Conservation (phyloP, 2,329 filamentous ascomycete species). For the Neospermospora avenae region DNA sequence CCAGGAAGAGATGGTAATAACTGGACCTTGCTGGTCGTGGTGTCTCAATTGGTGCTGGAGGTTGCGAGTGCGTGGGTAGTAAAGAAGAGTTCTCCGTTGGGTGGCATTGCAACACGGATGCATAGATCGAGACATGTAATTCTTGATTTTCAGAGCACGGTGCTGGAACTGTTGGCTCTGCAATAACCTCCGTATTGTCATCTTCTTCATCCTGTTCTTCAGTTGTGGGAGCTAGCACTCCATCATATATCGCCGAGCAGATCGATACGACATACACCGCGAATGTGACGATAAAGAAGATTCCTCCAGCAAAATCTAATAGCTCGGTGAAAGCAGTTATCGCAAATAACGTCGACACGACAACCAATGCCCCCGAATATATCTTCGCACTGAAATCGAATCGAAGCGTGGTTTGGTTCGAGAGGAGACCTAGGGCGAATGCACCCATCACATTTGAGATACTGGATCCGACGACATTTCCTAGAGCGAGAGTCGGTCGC, state of each 20-base stretch:
- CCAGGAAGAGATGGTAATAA: slow-evolving; percentile 40
- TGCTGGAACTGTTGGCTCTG: neutral
- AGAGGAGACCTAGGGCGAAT: slow-evolving; percentile 49
- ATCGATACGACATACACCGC: slow-evolving; percentile 43
- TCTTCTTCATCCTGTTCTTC: slow-evolving; percentile 30
- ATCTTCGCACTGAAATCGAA: slow-evolving; percentile 48
- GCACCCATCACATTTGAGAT: slow-evolving; percentile 54
- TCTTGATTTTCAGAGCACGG: slow-evolving; percentile 8
- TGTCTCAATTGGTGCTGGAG: neutral
- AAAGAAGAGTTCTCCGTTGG: slow-evolving; percentile 5
- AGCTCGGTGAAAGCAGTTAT: slow-evolving; percentile 32
- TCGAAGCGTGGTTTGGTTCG: slow-evolving; percentile 32
- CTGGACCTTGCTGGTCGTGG: neutral
- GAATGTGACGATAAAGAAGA: slow-evolving; percentile 41
- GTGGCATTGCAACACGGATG: slow-evolving; percentile 13
- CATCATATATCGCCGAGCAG: slow-evolving; percentile 42
- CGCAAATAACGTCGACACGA: slow-evolving; percentile 40
- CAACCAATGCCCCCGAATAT: slow-evolving; percentile 44
- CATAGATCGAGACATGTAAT: slow-evolving; percentile 11
- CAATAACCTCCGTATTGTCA: slow-evolving; percentile 23
- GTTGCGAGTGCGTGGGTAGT: neutral
- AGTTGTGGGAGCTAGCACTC: slow-evolving; percentile 42
- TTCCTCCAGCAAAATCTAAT: slow-evolving; percentile 38
- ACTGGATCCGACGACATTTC: slow-evolving; percentile 49
- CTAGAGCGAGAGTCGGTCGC: slow-evolving; percentile 46